These are phyloP conservation scores for Metschnikowia hibisci DNA, from an alignment of 805 yeast genomes.

Conservation along the genomic window DNA sequence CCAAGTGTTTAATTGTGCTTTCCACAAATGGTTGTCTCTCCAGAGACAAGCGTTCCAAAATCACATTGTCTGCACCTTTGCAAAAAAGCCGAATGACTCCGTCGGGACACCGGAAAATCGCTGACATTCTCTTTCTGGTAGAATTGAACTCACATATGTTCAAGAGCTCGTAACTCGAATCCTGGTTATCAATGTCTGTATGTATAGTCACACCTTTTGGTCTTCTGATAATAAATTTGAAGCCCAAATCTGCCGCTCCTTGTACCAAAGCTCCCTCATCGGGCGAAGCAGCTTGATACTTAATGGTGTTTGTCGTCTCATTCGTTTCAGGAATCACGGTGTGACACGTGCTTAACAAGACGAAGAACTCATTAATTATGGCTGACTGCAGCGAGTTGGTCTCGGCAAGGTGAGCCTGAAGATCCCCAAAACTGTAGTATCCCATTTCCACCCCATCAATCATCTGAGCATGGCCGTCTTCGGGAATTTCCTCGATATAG, in stretches of 20 bases:
- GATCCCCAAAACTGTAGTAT: slow-evolving; percentile 62
- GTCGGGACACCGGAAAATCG: slow-evolving; percentile 90
- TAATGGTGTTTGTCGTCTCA: slow-evolving; percentile 56
- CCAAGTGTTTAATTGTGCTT: slow-evolving; percentile 80
- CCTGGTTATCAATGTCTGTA: slow-evolving; percentile 44
- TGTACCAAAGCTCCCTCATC: slow-evolving; percentile 98
- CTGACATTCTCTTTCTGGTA: slow-evolving; percentile 96
- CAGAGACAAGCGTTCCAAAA: slow-evolving; percentile 73
- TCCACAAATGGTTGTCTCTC: slow-evolving; percentile 72
- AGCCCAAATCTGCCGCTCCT: slow-evolving; percentile 91
- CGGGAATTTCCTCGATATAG: slow-evolving; percentile 86
- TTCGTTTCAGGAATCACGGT: slow-evolving; percentile 92
- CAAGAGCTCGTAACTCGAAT: slow-evolving; percentile 66
- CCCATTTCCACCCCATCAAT: slow-evolving; percentile 81
- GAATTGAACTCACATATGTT: slow-evolving; percentile 96
- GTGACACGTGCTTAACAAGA: slow-evolving; percentile 87
- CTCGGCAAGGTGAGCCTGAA: slow-evolving; percentile 47
- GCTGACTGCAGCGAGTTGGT: slow-evolving; percentile 44
- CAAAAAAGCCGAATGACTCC: slow-evolving; percentile 84
- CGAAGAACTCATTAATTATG: slow-evolving; percentile 69
- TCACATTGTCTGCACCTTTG: slow-evolving; percentile 98
- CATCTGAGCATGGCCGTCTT: slow-evolving; percentile 70
- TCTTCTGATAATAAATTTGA: slow-evolving; percentile 74
- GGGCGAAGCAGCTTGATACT: slow-evolving; percentile 98
- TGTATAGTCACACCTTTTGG: slow-evolving; percentile 77